Percentiles rank a stretch among this genome's conserved stretches.
Conservation (phyloP, 345 rosid genomes). For the Aethionema arabicum region DNA sequence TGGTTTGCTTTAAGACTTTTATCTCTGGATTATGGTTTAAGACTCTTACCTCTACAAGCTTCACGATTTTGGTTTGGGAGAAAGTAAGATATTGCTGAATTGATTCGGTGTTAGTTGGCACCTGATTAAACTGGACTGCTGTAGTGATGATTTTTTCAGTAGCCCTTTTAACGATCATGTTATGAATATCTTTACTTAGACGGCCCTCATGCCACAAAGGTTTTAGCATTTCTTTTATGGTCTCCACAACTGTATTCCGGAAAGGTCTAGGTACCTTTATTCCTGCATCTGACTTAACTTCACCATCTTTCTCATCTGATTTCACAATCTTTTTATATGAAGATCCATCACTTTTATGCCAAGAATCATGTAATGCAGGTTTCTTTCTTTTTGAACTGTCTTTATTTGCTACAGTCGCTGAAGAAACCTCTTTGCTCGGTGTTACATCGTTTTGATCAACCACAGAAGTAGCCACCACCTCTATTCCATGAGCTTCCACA, state of each 20-base stretch:
- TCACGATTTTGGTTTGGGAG: slow-evolving; percentile 57
- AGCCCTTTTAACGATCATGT: slow-evolving; percentile 68
- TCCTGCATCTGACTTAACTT: slow-evolving; percentile 47
- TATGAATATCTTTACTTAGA: slow-evolving; percentile 80
- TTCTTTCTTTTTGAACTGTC: slow-evolving; percentile 40
- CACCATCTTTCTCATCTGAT: slow-evolving; percentile 45
- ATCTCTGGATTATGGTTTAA: slow-evolving; percentile 14
- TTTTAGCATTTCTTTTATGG: slow-evolving; percentile 65
- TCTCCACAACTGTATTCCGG: slow-evolving; percentile 61
- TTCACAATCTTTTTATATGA: slow-evolving; percentile 42
- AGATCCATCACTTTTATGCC: slow-evolving; percentile 43
- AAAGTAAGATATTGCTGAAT: slow-evolving; percentile 59
- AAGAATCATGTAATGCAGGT: slow-evolving; percentile 39
- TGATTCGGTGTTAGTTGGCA: slow-evolving; percentile 52
- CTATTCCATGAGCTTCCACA: slow-evolving; percentile 37
- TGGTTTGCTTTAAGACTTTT: not conserved
- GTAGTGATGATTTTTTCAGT: slow-evolving; percentile 68
- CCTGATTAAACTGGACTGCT: slow-evolving; percentile 54
- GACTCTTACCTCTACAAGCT: slow-evolving; percentile 82
- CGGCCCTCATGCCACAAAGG: slow-evolving; percentile 86
- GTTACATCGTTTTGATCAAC: slow-evolving; percentile 44
- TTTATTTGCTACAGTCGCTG: slow-evolving; percentile 39
- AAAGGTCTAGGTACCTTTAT: slow-evolving; percentile 56
- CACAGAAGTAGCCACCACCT: slow-evolving; percentile 48
- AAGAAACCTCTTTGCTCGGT: slow-evolving; percentile 51